Evolutionary conservation across 1,139 yeast species (phyloP).

Genomic region (Saccharomyces hybrid): DNA sequence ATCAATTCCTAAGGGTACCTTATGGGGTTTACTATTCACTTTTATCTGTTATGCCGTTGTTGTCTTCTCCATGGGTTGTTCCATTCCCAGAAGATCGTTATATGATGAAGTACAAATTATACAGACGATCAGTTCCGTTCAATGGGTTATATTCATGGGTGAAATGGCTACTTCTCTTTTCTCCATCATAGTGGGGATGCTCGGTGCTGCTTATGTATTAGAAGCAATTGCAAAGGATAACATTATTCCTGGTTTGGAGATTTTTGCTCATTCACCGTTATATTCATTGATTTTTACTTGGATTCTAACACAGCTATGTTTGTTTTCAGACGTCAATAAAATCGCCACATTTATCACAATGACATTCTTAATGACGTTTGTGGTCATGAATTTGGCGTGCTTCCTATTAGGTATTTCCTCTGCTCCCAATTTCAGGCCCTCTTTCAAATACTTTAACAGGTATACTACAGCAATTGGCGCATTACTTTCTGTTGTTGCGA

Average conservation of each 20-base stretch:
- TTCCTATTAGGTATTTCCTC: slow-evolving; percentile 78
- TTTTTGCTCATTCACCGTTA: slow-evolving; percentile 55
- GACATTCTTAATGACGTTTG: slow-evolving; percentile 94
- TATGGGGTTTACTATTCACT: slow-evolving; percentile 71
- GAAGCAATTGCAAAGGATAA: slow-evolving; percentile 87
- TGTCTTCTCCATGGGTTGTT: slow-evolving; percentile 66
- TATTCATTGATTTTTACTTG: slow-evolving; percentile 69
- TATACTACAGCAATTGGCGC: slow-evolving; percentile 78
- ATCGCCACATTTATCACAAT: slow-evolving; percentile 93
- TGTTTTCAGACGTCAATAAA: slow-evolving; percentile 84
- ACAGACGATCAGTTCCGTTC: slow-evolving; percentile 68
- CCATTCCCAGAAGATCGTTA: slow-evolving; percentile 72
- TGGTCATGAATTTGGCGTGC: slow-evolving; percentile 89
- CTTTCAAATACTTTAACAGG: slow-evolving; percentile 78
- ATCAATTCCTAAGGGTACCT: slow-evolving; percentile 85
- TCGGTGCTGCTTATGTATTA: slow-evolving; percentile 85
- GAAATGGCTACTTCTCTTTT: slow-evolving; percentile 85
- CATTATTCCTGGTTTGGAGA: slow-evolving; percentile 66
- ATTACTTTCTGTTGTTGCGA: slow-evolving; percentile 61
- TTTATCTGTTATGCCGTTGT: slow-evolving; percentile 68
- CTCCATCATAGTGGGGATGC: slow-evolving; percentile 88
- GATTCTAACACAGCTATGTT: slow-evolving; percentile 70
- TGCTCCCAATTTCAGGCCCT: slow-evolving; percentile 95
- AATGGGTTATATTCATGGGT: slow-evolving; percentile 71
- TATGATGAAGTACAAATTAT: slow-evolving; percentile 74